phyloP scores from a whole-genome alignment of 2,329 filamentous ascomycete genomes.

The Curvularia eragrostidis region DNA sequence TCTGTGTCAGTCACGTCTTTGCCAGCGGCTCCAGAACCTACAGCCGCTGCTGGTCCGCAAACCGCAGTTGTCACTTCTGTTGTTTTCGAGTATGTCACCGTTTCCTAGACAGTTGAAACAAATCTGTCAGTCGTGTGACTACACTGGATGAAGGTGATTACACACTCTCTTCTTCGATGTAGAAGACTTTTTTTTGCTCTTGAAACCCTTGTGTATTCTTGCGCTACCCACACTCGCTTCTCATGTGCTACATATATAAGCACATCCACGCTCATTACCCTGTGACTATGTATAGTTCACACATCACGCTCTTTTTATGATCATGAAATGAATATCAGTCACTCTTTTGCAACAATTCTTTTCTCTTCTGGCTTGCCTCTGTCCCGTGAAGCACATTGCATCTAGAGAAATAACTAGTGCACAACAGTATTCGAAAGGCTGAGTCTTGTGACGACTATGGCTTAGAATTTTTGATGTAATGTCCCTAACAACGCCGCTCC shows the following conservation, averaged over 20 bases:
- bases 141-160: neutral
- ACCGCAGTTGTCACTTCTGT: constrained; percentile 27
- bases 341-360: neutral
- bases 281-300: neutral
- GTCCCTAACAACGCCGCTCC: constrained; percentile 34
- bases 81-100: constrained; percentile 26
- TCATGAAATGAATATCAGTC: neutral
- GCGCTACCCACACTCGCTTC: constrained; percentile 5
- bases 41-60: constrained; percentile 10
- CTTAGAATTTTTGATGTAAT: constrained; percentile 13
- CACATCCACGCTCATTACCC: neutral
- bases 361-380: neutral
- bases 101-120: neutral
- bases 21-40: constrained; percentile 4
- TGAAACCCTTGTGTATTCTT: neutral
- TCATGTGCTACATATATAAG: neutral
- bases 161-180: neutral
- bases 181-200: neutral
- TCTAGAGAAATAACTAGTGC: neutral
- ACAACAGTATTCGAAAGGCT: neutral
- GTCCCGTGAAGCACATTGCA: neutral
- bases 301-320: neutral
- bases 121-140: neutral
- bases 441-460: neutral
- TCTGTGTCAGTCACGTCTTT: neutral